Percentiles rank a stretch among this genome's conserved stretches.
Evolutionary conservation across 2,329 filamentous ascomycete species (phyloP).

Genomic region (Alternaria triticina): DNA sequence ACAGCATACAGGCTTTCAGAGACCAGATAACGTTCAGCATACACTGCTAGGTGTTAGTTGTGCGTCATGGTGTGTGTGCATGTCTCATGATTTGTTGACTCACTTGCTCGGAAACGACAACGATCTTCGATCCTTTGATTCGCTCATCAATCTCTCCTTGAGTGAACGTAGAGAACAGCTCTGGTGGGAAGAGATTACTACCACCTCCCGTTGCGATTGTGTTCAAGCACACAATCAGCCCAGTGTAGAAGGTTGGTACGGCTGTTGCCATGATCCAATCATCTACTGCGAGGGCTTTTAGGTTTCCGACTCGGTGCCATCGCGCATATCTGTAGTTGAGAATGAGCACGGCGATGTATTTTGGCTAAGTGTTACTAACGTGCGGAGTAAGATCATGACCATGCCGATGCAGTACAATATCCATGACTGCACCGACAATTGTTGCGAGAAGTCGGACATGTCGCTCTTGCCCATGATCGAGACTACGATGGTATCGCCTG

Average conservation of each 20-base stretch:
- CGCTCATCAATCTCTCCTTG: conserved; percentile 49
- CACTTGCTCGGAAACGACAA: conserved; percentile 54
- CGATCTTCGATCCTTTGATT: conserved; percentile 54
- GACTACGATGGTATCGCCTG: background rate
- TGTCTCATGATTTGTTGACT: background rate
- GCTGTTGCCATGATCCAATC: conserved; percentile 42
- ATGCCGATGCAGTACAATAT: conserved; percentile 38
- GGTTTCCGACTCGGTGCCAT: conserved; percentile 32
- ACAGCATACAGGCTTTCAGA: conserved; percentile 63
- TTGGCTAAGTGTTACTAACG: conserved; percentile 22
- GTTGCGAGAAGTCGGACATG: conserved; percentile 20
- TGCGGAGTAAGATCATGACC: conserved; percentile 33
- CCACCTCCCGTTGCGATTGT: conserved; percentile 51
- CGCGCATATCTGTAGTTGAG: conserved; percentile 29
- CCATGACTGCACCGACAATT: conserved; percentile 36
- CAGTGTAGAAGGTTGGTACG: conserved; percentile 47
- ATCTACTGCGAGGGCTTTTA: conserved; percentile 27
- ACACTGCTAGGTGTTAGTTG: conserved; percentile 58
- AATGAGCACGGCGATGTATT: background rate
- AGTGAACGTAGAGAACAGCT: conserved; percentile 46
- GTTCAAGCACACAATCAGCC: conserved; percentile 52
- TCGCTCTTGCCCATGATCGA: background rate
- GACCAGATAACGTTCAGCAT: conserved; percentile 66
- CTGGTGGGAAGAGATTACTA: conserved; percentile 52
- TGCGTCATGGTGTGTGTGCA: background rate